Base-by-base conservation (phyloP, 2,329 filamentous ascomycete species). In the Bipolaris sorokiniana region DNA sequence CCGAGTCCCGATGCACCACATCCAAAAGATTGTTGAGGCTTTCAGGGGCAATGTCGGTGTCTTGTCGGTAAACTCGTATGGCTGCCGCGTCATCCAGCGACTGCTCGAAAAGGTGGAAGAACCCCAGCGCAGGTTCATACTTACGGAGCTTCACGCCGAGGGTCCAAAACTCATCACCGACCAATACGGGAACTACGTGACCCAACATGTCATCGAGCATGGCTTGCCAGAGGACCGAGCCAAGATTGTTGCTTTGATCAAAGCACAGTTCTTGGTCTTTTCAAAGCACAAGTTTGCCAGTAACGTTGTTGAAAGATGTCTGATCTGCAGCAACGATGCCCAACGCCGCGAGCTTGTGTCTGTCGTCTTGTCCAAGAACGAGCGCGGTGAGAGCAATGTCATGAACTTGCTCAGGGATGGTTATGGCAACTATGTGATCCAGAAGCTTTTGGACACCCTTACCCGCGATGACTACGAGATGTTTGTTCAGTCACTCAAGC, bases 231-330 rank as follows among this genome's bases (percentile, higher is more conserved):
- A 89, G 54, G 92, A 97, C 69, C 86, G 88, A 18, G 82, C 83
- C 13, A 86, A 83, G 66, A 89, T 97, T 68, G 90, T 97, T 54
- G 78, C 83, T 23, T 81, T 92, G 45, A 89, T 98, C 62, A 88
- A 88, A 63, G 81, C 82, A 11, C 86, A 92, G 55, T 80, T 97
- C 2, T 77, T 97, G 37, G 79, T 80, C 1, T 88, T 92, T 67
- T 97, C 92, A 23, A 97, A 92, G 80, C 92, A 98, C 80, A 99
- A 99, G 75, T 96, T 91, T 70, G 94, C 95, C 0, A 97, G 93
- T 70, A 98, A 99, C 68, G 94, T 99, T 2, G 94, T 99, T 0
- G 95, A 99, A 77, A 94, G 92, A 77, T 96, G 92, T 72, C 89
- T 98, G 58, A 82, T 89, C 53, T 85, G 83, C 64, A 91, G 91